Conservation (phyloP, 2,329 filamentous ascomycete genomes). For the Cladosporium sp. region DNA sequence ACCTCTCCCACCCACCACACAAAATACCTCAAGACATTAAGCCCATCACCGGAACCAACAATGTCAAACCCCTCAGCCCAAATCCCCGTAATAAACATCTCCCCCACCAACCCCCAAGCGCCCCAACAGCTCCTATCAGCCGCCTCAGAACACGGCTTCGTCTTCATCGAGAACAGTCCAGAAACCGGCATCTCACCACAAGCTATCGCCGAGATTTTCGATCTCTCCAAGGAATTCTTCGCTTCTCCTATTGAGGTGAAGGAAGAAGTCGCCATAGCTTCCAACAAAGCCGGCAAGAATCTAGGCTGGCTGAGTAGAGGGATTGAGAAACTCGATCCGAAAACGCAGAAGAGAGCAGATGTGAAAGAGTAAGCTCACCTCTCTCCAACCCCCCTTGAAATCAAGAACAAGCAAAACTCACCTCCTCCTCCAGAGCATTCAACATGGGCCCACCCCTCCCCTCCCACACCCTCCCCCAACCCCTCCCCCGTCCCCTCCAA, state of each 20-base stretch:
- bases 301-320: conserved; percentile 87
- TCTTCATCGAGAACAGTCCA: conserved; percentile 72
- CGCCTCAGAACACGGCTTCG: conserved; percentile 77
- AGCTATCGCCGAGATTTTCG: conserved; percentile 67
- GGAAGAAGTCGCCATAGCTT: conserved; percentile 65
- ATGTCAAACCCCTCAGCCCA: neutral
- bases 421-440: conserved; percentile 60
- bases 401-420: neutral
- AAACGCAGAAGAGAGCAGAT: conserved; percentile 66
- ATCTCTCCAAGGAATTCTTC: conserved; percentile 70
- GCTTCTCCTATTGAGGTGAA: conserved; percentile 66
- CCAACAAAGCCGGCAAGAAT: conserved; percentile 60
- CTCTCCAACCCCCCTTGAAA: neutral
- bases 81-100: conserved; percentile 83
- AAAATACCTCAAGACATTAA: neutral
- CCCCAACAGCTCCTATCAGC: conserved; percentile 69
- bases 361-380: conserved; percentile 65
- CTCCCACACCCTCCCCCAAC: conserved; percentile 66
- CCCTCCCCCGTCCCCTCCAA: conserved; percentile 62
- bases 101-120: conserved; percentile 54
- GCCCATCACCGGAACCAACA: no score
- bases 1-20: no score
- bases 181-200: conserved; percentile 51
- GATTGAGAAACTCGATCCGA: conserved; percentile 79
- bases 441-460: conserved; percentile 75